These are phyloP conservation scores for Neonectria magnoliae DNA, from an alignment of 2,329 filamentous ascomycete genomes.

Conservation along the genomic window DNA sequence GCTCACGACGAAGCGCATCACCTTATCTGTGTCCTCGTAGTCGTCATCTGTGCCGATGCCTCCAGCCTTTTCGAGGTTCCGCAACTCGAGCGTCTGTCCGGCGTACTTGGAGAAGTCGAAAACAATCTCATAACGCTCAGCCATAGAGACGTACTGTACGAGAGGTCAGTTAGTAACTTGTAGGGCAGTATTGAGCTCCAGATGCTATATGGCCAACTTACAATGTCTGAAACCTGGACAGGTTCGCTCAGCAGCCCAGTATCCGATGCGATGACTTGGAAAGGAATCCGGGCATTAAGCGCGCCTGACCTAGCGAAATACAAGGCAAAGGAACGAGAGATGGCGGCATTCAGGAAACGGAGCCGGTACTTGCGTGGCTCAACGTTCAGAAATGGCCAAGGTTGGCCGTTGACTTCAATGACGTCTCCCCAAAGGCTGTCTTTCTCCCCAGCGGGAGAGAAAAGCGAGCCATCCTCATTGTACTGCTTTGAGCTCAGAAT, in stretches of 20 bases:
- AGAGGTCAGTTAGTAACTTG: not conserved
- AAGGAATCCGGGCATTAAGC: constrained; percentile 48
- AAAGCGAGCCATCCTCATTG: constrained; percentile 59
- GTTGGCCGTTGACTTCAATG: constrained; percentile 67
- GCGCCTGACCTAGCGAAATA: constrained; percentile 54
- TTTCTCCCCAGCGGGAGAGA: constrained; percentile 55
- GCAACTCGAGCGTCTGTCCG: constrained; percentile 58
- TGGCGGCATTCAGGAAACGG: constrained; percentile 61
- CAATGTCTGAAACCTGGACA: constrained; percentile 52
- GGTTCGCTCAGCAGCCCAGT: constrained; percentile 60
- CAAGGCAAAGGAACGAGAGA: constrained; percentile 59
- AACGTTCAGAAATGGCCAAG: constrained; percentile 68
- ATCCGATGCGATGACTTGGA: constrained; percentile 65
- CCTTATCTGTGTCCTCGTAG: constrained; percentile 61
- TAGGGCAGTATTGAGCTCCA: not conserved
- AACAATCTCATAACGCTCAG: constrained; percentile 67
- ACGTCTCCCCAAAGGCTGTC: constrained; percentile 65
- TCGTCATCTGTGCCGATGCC: constrained; percentile 57
- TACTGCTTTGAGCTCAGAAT: constrained; percentile 62
- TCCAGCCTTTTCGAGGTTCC: constrained; percentile 39
- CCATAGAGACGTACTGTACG: constrained; percentile 57
- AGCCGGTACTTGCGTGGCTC: constrained; percentile 70
- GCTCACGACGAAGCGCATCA: constrained; percentile 63
- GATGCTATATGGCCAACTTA: not conserved
- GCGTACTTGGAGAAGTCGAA: constrained; percentile 62